Base-by-base conservation (phyloP, 2,329 filamentous ascomycete species). In the Endoconidiophora polonica region DNA sequence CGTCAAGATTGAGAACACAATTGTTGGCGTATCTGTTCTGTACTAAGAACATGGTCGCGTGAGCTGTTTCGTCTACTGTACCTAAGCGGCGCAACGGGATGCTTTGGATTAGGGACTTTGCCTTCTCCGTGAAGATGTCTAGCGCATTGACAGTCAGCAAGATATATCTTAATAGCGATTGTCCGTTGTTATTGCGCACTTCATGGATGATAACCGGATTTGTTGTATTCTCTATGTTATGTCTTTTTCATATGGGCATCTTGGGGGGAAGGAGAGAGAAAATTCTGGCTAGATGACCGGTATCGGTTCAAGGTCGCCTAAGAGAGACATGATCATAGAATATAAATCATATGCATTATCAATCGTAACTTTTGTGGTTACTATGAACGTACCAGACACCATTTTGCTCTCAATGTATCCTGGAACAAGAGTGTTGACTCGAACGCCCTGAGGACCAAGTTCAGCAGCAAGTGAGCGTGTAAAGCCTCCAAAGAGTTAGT, bases 21-120 rank as follows among this genome's bases (percentile, higher is more conserved):
- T 93, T 93, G 62, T 90, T 90, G 50, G 86, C 83, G 64, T 90
- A 94, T 55, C 75, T 68, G 62, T 91, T 94, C 44, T 72, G 72
- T 26, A 77, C 81, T 14, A 94, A 71, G 62, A 93, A 94, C 24
- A 81, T 60, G 44, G 82, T 84, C 49, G 86, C 86, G 59, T 88
- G 79, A n/a, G 86, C 86, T 29, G 93, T 76, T 62, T 94, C 86
- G 23, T 75, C 69, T 5, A 74, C 68, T 33, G 67, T 65, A 14
- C 84, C 86, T 55, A 90, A 77, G 26, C 86, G 77, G 75, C 55
- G 53, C 4, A 59, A 49, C 14, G 58, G 58, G 29, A 59, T 55
- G 23, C 38, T 40, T 20, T 45, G 40, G 16, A 41, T 46, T 4
- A 54, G 47, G 9, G 48, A 7, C 6, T 40, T 33, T 2, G 48